Evolutionary conservation across 805 yeast species (phyloP), one percentile per base, ranked within the genome.

Genomic region (Pichia heedii): DNA sequence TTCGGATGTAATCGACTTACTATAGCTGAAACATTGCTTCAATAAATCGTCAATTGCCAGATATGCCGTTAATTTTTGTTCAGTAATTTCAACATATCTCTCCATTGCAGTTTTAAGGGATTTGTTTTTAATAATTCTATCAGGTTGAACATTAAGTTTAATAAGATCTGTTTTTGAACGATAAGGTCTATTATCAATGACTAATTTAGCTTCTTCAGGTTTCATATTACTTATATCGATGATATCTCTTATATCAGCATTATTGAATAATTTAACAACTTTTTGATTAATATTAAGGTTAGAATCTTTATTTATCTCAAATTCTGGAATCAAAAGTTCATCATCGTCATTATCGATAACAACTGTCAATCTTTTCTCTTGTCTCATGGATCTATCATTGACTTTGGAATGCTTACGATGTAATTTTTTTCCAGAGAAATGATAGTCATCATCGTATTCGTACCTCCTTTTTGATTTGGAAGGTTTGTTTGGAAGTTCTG

Each of bases 1-100:
- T 49, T 85, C 93, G 12, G 65, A 60, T 5, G 87, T 71, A 45
- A 93, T 87, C 8, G 69, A 60, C 15, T 71, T 68, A 44, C 97
- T 95, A 51, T 84, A 81, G 16, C 76, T 74, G 10, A 88, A 78
- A 66, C 99, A 93, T 51, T 79, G 76, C 46, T 78, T 78, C 48
- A 93, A 86, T 51, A 93, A 68, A n/a, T 94, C 82, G 54, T 90
- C 97, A 36, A 93, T 95, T 0, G 98, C 97, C 48, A 80, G 81
- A 60, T 93, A 93, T 5, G 97, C 97, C 54, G 79, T 77, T 49
- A 93, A 69, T 15, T 87, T 81, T 49, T 73, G 67, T 38, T 75
- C 74, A 5, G 89, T 74, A 33, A 76, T 81, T 50, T 82, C 90
- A 20, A 87, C 74, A 39, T 86, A 71, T 55, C 77, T 75, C 53